A percentile compares a stretch with the other conserved stretches of the same genome.
These are phyloP conservation scores for Keqinozyma sinolaborantium DNA, from an alignment of 1,139 yeast species.

Conservation along the genomic window DNA sequence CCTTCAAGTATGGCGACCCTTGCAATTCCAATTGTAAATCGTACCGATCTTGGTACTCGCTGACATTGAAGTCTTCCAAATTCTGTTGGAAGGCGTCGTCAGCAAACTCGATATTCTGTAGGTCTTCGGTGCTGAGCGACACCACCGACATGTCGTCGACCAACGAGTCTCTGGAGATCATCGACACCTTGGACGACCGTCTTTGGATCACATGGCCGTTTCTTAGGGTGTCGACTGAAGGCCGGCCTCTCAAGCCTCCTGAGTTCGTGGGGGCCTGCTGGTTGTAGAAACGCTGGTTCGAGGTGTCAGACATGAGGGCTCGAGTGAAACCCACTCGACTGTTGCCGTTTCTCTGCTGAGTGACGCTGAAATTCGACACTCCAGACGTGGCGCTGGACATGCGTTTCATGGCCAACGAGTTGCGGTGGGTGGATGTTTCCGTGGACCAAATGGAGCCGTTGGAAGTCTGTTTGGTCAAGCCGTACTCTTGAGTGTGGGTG, in stretches of 20 bases:
- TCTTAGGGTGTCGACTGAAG: constrained; percentile 27
- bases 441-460: constrained; percentile 38
- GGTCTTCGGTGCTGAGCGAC: constrained; percentile 32
- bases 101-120: constrained; percentile 14
- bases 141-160: constrained; percentile 31
- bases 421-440: constrained; percentile 24
- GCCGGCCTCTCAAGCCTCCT: constrained; percentile 22
- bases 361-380: constrained; percentile 24
- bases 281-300: constrained; percentile 19
- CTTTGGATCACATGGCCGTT: constrained; percentile 16
- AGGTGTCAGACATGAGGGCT: constrained; percentile 33
- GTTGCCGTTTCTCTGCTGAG: constrained; percentile 7
- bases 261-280: constrained; percentile 22
- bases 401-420: constrained; percentile 29
- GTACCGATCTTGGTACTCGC: constrained; percentile 46
- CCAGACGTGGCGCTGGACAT: constrained; percentile 30
- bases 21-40: constrained; percentile 61
- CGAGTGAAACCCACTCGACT: constrained; percentile 42
- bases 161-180: constrained; percentile 22
- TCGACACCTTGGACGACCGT: constrained; percentile 34
- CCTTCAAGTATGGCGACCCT: constrained; percentile 80
- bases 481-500: constrained; percentile 6
- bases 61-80: constrained; percentile 37
- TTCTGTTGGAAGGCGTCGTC: constrained; percentile 13
- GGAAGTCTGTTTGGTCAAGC: constrained; percentile 29